A percentile compares a stretch with the other conserved stretches of the same genome.
Conservation (phyloP, 2,329 filamentous ascomycete species). For the Fusarium xylarioides region DNA sequence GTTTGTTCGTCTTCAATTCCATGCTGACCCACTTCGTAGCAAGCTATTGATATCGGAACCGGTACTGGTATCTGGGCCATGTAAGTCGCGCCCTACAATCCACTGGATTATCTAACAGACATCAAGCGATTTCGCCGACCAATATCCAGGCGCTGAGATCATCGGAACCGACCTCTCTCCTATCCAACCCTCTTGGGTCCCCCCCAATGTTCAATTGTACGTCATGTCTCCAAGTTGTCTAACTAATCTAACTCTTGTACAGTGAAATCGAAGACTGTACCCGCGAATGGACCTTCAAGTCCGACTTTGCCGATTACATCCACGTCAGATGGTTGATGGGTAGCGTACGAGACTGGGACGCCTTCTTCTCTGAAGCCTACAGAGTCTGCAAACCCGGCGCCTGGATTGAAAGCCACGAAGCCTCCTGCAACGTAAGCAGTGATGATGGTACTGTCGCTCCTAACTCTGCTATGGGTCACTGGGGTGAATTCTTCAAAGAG, state of each 20-base stretch:
- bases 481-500: constrained; percentile 44
- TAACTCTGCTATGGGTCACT: constrained; percentile 42
- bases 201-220: constrained; percentile 53
- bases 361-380: constrained; percentile 61
- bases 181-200: constrained; percentile 46
- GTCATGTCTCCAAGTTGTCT: neutral
- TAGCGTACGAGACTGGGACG: constrained; percentile 63
- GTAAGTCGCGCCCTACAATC: neutral
- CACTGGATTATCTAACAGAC: rapidly evolving
- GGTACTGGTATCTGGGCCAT: constrained; percentile 66
- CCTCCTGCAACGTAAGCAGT: constrained; percentile 38
- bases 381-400: constrained; percentile 66
- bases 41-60: constrained; percentile 60
- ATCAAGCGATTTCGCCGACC: constrained; percentile 57
- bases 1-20: rapidly evolving
- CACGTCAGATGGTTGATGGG: constrained; percentile 67
- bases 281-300: constrained; percentile 44
- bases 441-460: constrained; percentile 44
- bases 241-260: neutral
- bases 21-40: constrained; percentile 17
- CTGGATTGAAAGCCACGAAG: constrained; percentile 48
- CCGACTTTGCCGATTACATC: constrained; percentile 63
- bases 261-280: constrained; percentile 45
- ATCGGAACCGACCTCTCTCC: constrained; percentile 64
- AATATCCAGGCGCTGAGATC: constrained; percentile 54